phyloP scores from a whole-genome alignment of 352 stramenopile species.

The Globisporangium viniferum region DNA sequence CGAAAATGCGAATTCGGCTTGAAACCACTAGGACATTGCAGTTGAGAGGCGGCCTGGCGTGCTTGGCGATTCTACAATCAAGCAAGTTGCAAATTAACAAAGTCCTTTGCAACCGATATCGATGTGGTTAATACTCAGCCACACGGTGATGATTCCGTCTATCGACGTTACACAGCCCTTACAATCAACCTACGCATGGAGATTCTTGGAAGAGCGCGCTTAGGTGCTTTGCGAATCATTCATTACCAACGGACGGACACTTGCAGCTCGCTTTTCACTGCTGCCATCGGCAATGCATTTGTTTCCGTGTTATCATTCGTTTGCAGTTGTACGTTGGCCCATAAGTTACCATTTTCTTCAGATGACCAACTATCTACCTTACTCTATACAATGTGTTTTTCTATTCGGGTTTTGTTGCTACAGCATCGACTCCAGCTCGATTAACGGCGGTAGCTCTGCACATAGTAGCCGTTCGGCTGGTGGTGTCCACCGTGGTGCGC shows the following conservation, averaged over 20 bases:
- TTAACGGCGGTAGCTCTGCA: constrained; percentile 2
- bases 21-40: background rate
- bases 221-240: background rate
- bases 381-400: background rate
- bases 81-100: background rate
- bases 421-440: background rate
- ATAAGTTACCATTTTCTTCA: background rate
- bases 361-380: background rate
- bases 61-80: background rate
- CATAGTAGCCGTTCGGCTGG: constrained; percentile 15
- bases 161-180: constrained; percentile 19
- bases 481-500: background rate
- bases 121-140: constrained; percentile 11
- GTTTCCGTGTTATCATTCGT: background rate
- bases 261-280: background rate
- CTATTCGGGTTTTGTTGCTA: background rate
- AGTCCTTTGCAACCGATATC: too few species aligned
- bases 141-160: constrained; percentile 13
- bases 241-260: background rate
- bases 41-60: background rate
- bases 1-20: background rate
- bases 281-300: background rate
- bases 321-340: background rate
- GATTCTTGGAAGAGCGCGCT: constrained; percentile 15
- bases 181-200: constrained; percentile 10